A percentile compares a stretch with the other conserved stretches of the same genome.
Evolutionary conservation across 225 moss, liverwort and hornwort genomes (phyloP).

Genomic region (Ulota crispa): DNA sequence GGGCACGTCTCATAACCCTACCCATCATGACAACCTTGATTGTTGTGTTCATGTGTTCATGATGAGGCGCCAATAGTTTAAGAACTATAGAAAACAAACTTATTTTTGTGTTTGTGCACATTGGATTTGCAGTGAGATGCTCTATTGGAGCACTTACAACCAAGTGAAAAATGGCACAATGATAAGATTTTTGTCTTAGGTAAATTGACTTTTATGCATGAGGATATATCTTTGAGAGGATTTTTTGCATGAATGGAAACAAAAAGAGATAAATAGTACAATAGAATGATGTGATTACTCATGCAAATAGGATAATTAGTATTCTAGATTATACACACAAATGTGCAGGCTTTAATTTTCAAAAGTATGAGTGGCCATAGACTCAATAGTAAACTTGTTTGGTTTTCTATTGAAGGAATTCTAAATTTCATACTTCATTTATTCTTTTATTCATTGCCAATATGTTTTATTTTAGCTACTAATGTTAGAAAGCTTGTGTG

Average conservation of each 20-base stretch:
- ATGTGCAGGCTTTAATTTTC: background rate
- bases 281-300: background rate
- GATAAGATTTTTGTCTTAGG: constrained; percentile 18
- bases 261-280: background rate
- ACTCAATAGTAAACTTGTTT: background rate
- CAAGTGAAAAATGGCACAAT: constrained; percentile 25
- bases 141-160: constrained; percentile 28
- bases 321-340: background rate
- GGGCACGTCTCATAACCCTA: too few species aligned
- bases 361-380: background rate
- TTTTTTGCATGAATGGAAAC: background rate
- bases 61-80: background rate
- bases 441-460: background rate
- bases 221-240: background rate
- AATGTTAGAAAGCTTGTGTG: background rate
- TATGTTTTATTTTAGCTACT: background rate
- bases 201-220: background rate
- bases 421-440: background rate
- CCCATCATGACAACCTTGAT: too few species aligned
- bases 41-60: too few species aligned
- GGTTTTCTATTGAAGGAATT: background rate
- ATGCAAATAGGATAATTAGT: background rate
- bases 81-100: background rate
- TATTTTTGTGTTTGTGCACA: constrained; percentile 30
- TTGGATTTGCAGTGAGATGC: constrained; percentile 40